Conservation (phyloP, 2,329 filamentous ascomycete species). For the Curvularia spicifera region DNA sequence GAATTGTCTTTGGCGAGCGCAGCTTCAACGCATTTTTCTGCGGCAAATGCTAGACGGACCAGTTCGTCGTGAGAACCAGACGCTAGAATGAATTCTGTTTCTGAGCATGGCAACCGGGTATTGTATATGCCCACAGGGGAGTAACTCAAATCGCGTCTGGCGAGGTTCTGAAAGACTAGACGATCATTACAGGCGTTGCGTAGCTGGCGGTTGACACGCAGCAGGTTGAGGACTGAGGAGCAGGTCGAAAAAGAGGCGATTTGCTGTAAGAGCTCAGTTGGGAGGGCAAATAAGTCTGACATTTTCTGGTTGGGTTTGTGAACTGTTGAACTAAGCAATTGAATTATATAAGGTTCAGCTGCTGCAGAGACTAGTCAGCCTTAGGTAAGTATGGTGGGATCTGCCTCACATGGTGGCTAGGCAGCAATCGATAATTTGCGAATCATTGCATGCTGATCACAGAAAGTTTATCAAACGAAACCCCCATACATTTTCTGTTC, state of each 20-base stretch:
- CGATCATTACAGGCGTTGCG: slow-evolving; percentile 24
- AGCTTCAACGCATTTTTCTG: slow-evolving; percentile 18
- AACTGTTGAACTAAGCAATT: background rate
- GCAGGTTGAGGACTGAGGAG: slow-evolving; percentile 23
- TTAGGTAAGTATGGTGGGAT: background rate
- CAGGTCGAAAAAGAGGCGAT: slow-evolving; percentile 28
- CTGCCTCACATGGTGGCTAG: slow-evolving; percentile 1
- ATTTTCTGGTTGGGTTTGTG: background rate
- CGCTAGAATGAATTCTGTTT: slow-evolving; percentile 15
- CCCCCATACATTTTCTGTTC: background rate
- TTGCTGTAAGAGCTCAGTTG: slow-evolving; percentile 30
- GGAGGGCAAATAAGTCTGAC: slow-evolving; percentile 14
- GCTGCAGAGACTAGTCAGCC: no score
- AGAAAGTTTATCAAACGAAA: no score
- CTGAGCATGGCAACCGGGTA: slow-evolving; percentile 12
- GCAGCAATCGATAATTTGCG: background rate
- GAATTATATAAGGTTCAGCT: background rate
- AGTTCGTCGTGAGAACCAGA: slow-evolving; percentile 13
- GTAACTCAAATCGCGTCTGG: slow-evolving; percentile 7
- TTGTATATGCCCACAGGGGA: no score
- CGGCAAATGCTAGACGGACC: slow-evolving; percentile 25
- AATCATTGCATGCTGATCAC: background rate
- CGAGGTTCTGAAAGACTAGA: slow-evolving; percentile 27
- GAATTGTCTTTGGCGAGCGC: background rate
- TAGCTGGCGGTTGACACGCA: slow-evolving; percentile 21